A percentile compares a stretch with the other conserved stretches of the same genome.
Conservation (phyloP, 1,139 yeast species). For the Diutina neorugosa region DNA sequence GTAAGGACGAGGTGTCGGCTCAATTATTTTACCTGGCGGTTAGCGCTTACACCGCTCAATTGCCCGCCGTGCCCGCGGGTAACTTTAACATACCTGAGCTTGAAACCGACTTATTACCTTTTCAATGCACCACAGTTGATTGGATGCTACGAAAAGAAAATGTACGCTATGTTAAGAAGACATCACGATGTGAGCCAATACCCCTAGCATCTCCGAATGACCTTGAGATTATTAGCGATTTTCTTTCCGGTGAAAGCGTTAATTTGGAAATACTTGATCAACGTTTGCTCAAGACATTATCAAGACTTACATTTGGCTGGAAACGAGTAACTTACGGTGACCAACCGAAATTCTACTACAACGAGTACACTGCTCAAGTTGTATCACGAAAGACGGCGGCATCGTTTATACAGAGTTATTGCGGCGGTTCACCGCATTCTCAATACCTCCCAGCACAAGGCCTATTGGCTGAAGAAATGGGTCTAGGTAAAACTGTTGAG, state of each 20-base stretch:
- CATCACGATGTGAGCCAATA: constrained; percentile 13
- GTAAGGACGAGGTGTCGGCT: background rate
- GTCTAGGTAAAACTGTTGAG: constrained; percentile 89
- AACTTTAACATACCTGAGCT: constrained; percentile 34
- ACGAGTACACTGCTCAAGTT: constrained; percentile 36
- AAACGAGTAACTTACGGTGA: constrained; percentile 14
- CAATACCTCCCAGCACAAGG: constrained; percentile 22
- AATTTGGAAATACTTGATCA: background rate
- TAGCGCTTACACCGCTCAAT: constrained; percentile 18
- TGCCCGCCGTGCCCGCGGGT: constrained; percentile 11
- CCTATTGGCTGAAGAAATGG: constrained; percentile 88
- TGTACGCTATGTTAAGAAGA: constrained; percentile 21
- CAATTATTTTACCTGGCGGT: constrained; percentile 22
- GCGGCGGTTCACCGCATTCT: constrained; percentile 6
- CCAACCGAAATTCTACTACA: constrained; percentile 26
- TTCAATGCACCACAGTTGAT: constrained; percentile 49
- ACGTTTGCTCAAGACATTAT: constrained; percentile 9
- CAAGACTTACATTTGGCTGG: constrained; percentile 44
- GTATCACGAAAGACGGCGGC: constrained; percentile 20
- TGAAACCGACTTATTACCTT: constrained; percentile 36
- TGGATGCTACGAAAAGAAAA: constrained; percentile 60
- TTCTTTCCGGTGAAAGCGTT: constrained; percentile 5
- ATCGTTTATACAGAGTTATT: constrained; percentile 15
- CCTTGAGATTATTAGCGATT: constrained; percentile 9
- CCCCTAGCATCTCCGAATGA: constrained; percentile 10